A percentile compares a stretch with the other conserved stretches of the same genome.
Evolutionary conservation across 2,329 filamentous ascomycete genomes (phyloP).

Genomic region (Stachybotrys chlorohalonatus): DNA sequence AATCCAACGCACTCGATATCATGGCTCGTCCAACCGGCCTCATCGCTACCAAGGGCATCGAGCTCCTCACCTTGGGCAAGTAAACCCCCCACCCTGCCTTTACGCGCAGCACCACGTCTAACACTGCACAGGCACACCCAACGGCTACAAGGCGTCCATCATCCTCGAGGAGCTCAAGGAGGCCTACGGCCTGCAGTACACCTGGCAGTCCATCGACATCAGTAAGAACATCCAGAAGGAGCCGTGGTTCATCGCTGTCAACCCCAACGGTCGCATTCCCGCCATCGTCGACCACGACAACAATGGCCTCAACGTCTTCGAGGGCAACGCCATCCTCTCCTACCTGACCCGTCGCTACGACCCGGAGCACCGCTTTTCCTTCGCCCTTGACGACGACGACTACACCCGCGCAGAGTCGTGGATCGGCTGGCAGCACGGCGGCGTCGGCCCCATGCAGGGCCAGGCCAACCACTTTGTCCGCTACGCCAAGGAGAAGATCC

Average conservation of each 20-base stretch:
- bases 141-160: constrained; percentile 49
- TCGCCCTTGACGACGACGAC: constrained; percentile 27
- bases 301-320: constrained; percentile 56
- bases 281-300: constrained; percentile 59
- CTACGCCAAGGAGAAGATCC: constrained; percentile 58
- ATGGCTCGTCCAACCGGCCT: constrained; percentile 38
- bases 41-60: constrained; percentile 54
- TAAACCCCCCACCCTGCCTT: not conserved
- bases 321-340: constrained; percentile 63
- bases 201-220: constrained; percentile 50
- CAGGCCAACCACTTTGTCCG: constrained; percentile 67
- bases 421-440: constrained; percentile 67
- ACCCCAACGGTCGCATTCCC: constrained; percentile 58
- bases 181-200: constrained; percentile 53
- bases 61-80: constrained; percentile 49
- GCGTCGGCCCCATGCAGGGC: constrained; percentile 62
- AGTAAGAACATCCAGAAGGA: constrained; percentile 56
- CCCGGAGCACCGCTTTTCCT: constrained; percentile 35
- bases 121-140: constrained; percentile 32
- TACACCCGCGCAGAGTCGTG: constrained; percentile 32
- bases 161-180: constrained; percentile 58
- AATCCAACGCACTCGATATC: not conserved
- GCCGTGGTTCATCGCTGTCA: constrained; percentile 53
- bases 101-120: constrained; percentile 2
- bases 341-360: constrained; percentile 71